These are phyloP conservation scores for Colletotrichum sansevieriae DNA, from an alignment of 2,329 filamentous ascomycete species.

Conservation along the genomic window DNA sequence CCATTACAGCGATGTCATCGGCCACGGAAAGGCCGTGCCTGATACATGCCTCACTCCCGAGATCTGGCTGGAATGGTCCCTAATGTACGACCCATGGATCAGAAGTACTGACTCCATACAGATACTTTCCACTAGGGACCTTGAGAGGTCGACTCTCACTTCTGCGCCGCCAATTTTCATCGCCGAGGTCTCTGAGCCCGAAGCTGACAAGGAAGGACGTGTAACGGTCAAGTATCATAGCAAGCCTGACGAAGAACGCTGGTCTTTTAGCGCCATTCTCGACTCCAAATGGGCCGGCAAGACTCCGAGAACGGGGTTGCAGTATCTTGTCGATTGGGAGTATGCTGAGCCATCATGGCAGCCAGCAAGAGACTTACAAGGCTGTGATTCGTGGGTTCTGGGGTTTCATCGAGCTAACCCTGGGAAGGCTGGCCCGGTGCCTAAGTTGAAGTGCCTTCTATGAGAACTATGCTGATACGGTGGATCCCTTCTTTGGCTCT, in stretches of 20 bases:
- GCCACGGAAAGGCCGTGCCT: neutral
- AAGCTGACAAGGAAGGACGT: conserved; percentile 29
- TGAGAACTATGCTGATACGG: neutral
- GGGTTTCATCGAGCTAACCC: conserved; percentile 21
- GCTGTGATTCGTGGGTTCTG: conserved; percentile 34
- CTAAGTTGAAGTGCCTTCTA: conserved; percentile 21
- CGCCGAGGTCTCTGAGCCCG: conserved; percentile 26
- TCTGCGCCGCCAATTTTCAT: neutral
- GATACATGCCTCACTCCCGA: conserved; percentile 19
- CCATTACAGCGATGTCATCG: neutral
- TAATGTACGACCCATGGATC: conserved; percentile 36
- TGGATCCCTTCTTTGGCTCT: no score
- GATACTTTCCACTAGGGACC: neutral
- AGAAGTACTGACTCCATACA: conserved; percentile 24
- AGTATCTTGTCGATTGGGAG: conserved; percentile 35
- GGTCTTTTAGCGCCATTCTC: conserved; percentile 30
- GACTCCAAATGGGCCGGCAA: conserved; percentile 32
- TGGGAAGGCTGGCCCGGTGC: conserved; percentile 19
- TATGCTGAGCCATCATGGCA: conserved; percentile 38
- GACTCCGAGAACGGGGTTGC: conserved; percentile 21
- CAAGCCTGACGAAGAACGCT: conserved; percentile 35
- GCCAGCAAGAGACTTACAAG: conserved; percentile 31
- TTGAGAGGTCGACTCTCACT: neutral
- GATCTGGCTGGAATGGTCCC: conserved; percentile 35
- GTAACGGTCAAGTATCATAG: conserved; percentile 23